Evolutionary conservation across 2,329 filamentous ascomycete species (phyloP).

Genomic region (Paramyrothecium sp.): DNA sequence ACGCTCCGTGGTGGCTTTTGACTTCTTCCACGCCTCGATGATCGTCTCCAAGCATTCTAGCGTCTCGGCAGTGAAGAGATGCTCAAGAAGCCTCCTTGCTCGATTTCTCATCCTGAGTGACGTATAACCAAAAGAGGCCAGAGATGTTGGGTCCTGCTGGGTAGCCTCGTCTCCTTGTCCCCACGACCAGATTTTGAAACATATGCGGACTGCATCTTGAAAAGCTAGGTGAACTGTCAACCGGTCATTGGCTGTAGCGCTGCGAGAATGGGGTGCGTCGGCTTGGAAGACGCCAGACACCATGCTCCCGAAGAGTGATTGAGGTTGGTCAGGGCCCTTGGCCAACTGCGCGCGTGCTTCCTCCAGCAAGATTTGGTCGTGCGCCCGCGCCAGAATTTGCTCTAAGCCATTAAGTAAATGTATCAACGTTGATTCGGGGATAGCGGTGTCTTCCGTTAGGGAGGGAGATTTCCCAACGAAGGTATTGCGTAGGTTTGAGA

Average conservation of each 20-base stretch:
- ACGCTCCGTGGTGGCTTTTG: constrained; percentile 44
- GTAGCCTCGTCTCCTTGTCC: constrained; percentile 61
- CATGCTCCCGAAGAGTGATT: constrained; percentile 92
- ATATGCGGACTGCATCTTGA: constrained; percentile 90
- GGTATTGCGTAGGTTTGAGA: constrained; percentile 65
- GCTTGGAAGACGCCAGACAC: constrained; percentile 86
- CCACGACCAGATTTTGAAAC: constrained; percentile 95
- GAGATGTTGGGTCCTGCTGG: constrained; percentile 63
- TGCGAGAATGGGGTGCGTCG: constrained; percentile 74
- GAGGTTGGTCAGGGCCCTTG: constrained; percentile 80
- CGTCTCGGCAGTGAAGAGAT: constrained; percentile 88
- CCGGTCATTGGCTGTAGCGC: constrained; percentile 85
- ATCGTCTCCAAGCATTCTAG: constrained; percentile 92
- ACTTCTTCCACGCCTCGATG: constrained; percentile 75
- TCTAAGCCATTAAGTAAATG: constrained; percentile 92
- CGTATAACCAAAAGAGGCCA: constrained; percentile 85
- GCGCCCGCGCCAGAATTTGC: constrained; percentile 81
- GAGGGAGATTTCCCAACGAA: constrained; percentile 43
- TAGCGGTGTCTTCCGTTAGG: constrained; percentile 20
- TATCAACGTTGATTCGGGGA: constrained; percentile 71
- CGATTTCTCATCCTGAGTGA: constrained; percentile 89
- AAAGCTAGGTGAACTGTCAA: constrained; percentile 94
- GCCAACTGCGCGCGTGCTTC: constrained; percentile 66
- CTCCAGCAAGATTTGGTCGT: constrained; percentile 76
- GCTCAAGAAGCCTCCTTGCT: constrained; percentile 82